Evolutionary conservation across 805 yeast genomes (phyloP), one percentile per base, ranked within the genome.

Genomic region (Cyberlindnera suaveolens): DNA sequence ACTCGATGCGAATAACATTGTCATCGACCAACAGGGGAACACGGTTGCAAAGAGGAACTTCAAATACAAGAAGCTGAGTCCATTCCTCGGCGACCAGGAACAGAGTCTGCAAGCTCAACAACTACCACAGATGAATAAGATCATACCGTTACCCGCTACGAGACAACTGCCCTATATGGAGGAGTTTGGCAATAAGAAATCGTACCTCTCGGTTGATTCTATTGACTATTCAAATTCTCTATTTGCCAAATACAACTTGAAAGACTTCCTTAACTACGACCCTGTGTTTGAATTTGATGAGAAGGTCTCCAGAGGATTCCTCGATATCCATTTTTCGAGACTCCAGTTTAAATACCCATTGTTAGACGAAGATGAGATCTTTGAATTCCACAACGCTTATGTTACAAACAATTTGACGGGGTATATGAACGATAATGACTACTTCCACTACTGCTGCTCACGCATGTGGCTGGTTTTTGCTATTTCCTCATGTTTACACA

Each of bases 261-360:
- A 63, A 37, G 77, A 73, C 31, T 74, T 74, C 49, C 45, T 73
- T 8, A 65, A 9, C 8, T 58, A 61, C 47, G 78, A 75, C 39
- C 82, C 82, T 1, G 72, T 75, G 5, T 68, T 70, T 41, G 75
- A 75, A 43, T 66, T 77, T 42, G 80, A 77, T 50, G 72, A 69
- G 43, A 64, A 67, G 37, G 54, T 74, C 23, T 68, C 80, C 3
- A 66, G 75, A 45, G 73, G 74, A 27, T 68, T 77, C 31, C 52
- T 77, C 36, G 80, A 75, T 44, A 71, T 75, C n/a, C 77, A 74
- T 53, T 77, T 78, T 56, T 67, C 77, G 11, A 61, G 78, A 39
- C 55, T 77, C 32, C 82, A 78, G 50, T 74, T 73, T 57, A 76
- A 77, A 49, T 77, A 77, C 49, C 83, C 83, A 0, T 48, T 78